Base-by-base conservation (phyloP, 2,329 filamentous ascomycete species). In the Cytospora leucostoma region DNA sequence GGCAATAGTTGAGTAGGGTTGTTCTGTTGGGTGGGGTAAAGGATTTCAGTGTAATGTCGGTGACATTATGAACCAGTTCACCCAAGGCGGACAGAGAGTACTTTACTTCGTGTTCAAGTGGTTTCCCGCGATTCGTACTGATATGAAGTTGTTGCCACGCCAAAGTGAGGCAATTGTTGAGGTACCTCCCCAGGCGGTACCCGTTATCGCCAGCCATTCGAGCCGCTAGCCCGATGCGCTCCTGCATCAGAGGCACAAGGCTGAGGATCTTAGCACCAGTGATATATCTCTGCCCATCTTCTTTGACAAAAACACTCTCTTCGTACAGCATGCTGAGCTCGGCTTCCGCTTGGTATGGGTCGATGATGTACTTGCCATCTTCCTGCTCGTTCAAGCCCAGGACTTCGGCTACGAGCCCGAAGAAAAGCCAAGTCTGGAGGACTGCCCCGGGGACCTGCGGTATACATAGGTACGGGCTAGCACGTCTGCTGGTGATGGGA, bases 341-440 rank as follows among this genome's bases (percentile, higher is more conserved):
- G 15, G 63, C 65, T 27, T 61, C 11, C 4, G 56, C 21, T 47
- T 47, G 44, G 44, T 8, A 47, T 21, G 44, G n/a, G n/a, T 47
- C 44, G n/a, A 47, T 17, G 27, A 70, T 49, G 7, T 64, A 57
- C 1, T 40, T 19, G n/a, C 67, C 69, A 6, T 66, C 57, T 3
- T 54, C 52, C 1, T 65, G 57, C 56, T 70, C 68, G 52, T 73
- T 73, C 4, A 72, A 56, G 27, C 69, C 67, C 4, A 74, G 44
- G 34, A 73, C 67, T 58, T 76, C 74, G 6, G 71, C 67, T 17
- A 73, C 35, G 4, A 73, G 63, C 0, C 74, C 74, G 62, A 76
- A 74, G 56, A 70, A 75, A 8, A 76, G 65, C 73, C 74, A 76
- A 7, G 70, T 74, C 58, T 75, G 74, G 15, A 73, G 54, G 50